Base-by-base conservation (phyloP, 2,329 filamentous ascomycete species). In the Verticillium dahliae region DNA sequence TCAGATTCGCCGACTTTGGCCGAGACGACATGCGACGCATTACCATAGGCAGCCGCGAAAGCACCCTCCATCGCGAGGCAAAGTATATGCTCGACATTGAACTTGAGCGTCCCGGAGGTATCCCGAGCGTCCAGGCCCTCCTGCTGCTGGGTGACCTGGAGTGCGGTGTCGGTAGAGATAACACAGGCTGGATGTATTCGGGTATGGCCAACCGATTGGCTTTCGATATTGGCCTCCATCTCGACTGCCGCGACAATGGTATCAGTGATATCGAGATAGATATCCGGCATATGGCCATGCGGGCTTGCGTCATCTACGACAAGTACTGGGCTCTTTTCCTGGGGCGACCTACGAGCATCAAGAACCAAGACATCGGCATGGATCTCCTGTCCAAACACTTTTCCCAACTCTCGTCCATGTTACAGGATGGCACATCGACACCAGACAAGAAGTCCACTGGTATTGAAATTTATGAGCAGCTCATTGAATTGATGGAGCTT, bases 271-370 rank as follows among this genome's bases (percentile, higher is more conserved):
- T 75, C 14, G 82, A 83, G 62, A 72, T 76, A 3, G 73, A 77
- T 38, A 78, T 81, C 57, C 74, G 81, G 5, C 80, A 80, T 57
- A 81, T 81, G 76, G 79, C 76, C 13, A 78, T 84, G 67, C 75
- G 78, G 64, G 80, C 81, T 1, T 83, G 79, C 61, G 76, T 82
- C 6, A 77, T 83, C 62, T 81, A 81, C 62, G 81, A 84, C 71
- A 79, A 80, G 67, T 81, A 83, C 64, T 84, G 81, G 81, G 79
- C 81, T 0, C 70, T 84, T n/a, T 81, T 83, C 65, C 73, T 84
- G 6, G 81, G 81, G 10, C 73, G 82, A 11, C 81, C 82, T 1
- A 79, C 81, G 1, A 78, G 78, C 59, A 84, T 84, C 72, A 84
- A 84, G 68, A 77, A 72, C 57, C 74, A 80, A 56, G 81, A 84